phyloP scores from a whole-genome alignment of 73 alveolate genomes.

The Paramecium tetraurelia region DNA sequence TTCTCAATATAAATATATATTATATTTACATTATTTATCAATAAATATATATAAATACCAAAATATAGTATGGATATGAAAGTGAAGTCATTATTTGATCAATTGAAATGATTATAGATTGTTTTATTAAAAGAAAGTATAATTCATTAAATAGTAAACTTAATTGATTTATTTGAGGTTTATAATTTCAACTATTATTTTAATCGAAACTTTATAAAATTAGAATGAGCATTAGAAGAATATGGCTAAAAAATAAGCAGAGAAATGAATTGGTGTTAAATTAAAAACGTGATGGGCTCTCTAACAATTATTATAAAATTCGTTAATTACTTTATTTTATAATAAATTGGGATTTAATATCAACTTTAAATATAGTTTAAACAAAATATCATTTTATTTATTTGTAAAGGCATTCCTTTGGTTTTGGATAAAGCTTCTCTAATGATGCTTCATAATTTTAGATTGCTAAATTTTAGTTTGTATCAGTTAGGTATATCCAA shows the following conservation, averaged over 20 bases:
- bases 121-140: too few species aligned
- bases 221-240: too few species aligned
- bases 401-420: background rate
- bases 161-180: too few species aligned
- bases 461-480: background rate
- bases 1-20: background rate
- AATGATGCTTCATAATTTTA: background rate
- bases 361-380: background rate
- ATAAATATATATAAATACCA: too few species aligned
- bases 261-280: background rate
- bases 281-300: background rate
- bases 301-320: background rate
- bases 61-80: too few species aligned
- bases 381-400: background rate
- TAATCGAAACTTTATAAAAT: too few species aligned
- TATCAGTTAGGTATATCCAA: conserved; percentile 22
- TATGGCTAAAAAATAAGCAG: too few species aligned
- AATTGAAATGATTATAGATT: too few species aligned
- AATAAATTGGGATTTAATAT: background rate
- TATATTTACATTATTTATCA: too few species aligned
- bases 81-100: too few species aligned
- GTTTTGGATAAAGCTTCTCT: conserved; percentile 19
- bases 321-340: background rate
- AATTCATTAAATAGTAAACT: too few species aligned
- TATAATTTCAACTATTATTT: too few species aligned